A percentile compares a stretch with the other conserved stretches of the same genome.
Conservation (phyloP, 2,329 filamentous ascomycete genomes). For the Rachicladosporium sp. region DNA sequence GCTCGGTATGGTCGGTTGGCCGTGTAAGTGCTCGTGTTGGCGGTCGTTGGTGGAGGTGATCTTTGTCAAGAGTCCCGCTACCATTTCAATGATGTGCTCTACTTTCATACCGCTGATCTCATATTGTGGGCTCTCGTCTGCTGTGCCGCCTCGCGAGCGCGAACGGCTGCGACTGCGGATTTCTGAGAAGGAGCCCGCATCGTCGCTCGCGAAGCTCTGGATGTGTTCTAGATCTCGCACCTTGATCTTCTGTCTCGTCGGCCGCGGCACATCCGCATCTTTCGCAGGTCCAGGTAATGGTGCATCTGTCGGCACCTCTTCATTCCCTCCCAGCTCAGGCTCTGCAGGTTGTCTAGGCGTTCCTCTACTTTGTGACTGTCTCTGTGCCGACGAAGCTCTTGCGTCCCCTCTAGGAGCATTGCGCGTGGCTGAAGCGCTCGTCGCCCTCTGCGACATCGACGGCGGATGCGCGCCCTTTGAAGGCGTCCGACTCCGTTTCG, state of each 20-base stretch:
- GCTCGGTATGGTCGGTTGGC: slow-evolving; percentile 48
- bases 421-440: slow-evolving; percentile 8
- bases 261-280: slow-evolving; percentile 29
- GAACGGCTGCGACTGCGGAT: slow-evolving; percentile 27
- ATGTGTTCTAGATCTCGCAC: slow-evolving; percentile 86
- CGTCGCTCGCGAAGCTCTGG: slow-evolving; percentile 71
- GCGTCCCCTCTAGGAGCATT: slow-evolving; percentile 1
- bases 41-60: slow-evolving; percentile 94
- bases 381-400: slow-evolving; percentile 2
- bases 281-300: slow-evolving; percentile 17
- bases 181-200: slow-evolving; percentile 48
- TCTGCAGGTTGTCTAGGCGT: slow-evolving; percentile 1
- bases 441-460: slow-evolving; percentile 22
- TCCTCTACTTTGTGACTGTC: neutral
- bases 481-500: slow-evolving; percentile 16
- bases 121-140: slow-evolving; percentile 53
- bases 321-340: slow-evolving; percentile 4
- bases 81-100: slow-evolving; percentile 96
- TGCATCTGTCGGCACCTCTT: slow-evolving; percentile 15
- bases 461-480: slow-evolving; percentile 11
- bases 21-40: slow-evolving; percentile 83
- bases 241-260: slow-evolving; percentile 48
- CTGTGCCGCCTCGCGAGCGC: slow-evolving; percentile 28
- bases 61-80: slow-evolving; percentile 87
- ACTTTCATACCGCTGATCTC: slow-evolving; percentile 98